Evolutionary conservation across 176 grass and related monocot species (phyloP), one percentile per base, ranked within the genome.

Genomic region (Tillandsia fasciculata): DNA sequence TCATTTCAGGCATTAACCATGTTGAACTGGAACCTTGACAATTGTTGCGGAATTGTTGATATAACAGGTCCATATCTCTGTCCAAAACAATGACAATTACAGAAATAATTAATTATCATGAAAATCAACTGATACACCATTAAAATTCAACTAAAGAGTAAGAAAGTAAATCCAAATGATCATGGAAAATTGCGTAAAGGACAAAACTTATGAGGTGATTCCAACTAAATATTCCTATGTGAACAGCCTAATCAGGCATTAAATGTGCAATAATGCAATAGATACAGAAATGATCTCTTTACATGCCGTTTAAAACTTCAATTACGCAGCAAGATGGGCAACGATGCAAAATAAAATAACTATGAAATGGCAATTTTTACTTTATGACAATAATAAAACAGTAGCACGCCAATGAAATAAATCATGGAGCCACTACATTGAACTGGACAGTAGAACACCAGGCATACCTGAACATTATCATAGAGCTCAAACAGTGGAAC

Each of bases 21-120:
- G 77, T 93, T 97, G 89, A 97, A 97, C 74, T 97, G 94, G 77
- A 99, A 99, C 74, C 89, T 87, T n/a, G 94, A 99, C 61, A 99
- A 70, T 72, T 99, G 94, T 77, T 99, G 94, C 0, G 94, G 94
- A 65, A 99, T 99, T 28, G 94, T 99, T 58, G 94, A 99, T 80
- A 99, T 99, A 80, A 99, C 84, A 69, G 94, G 94, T 24, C 94
- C 94, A 1, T 99, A 99, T 72, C 89, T 81, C 94, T 93, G 82
- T 61, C 81, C 80, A 61, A 9, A 20, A 9, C 42, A 65, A 10
- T 61, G 0, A 74, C 56, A 61, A 61, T 61, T 8, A 78, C 11
- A 70, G 13, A 50, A 56, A 72, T 78, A 53, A 74, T 6, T 42
- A 42, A 42, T 42, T 42, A 42, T 42, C 33, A 42, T 42, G 33